Percentiles rank a stretch among this genome's conserved stretches.
phyloP scores from a whole-genome alignment of 2,329 filamentous ascomycete species.

The Fusarium dlaminii region DNA sequence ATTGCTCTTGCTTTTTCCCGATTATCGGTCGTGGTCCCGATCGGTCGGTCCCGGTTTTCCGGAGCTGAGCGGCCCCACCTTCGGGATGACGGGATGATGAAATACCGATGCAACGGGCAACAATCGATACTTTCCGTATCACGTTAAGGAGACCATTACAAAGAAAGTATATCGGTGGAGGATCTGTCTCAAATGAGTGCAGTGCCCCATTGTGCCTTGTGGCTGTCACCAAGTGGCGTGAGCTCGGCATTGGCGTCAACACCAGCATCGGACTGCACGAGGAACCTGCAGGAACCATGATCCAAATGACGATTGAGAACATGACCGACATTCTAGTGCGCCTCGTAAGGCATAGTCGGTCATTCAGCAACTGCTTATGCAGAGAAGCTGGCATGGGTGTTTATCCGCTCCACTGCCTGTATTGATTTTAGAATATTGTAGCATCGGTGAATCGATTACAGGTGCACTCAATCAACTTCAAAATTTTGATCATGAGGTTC shows the following conservation, averaged over 20 bases:
- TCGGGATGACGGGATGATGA: not conserved
- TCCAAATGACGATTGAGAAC: not conserved
- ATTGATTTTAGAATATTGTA: too few species aligned
- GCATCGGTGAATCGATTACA: not conserved
- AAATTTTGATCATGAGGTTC: not conserved
- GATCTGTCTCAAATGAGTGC: not conserved
- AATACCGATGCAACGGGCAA: not conserved
- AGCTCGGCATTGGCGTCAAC: not conserved
- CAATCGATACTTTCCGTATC: not conserved
- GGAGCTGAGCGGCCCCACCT: conserved; percentile 7
- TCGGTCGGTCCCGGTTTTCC: conserved; percentile 3
- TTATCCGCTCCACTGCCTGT: not conserved
- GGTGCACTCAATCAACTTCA: not conserved
- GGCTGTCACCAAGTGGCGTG: not conserved
- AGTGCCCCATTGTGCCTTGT: not conserved
- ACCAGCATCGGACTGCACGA: not conserved
- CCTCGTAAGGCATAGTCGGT: not conserved
- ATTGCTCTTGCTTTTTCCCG: not conserved
- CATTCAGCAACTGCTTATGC: not conserved
- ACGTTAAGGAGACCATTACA: not conserved
- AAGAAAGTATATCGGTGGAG: not conserved
- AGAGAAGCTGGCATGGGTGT: not conserved
- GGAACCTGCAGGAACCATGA: conserved; percentile 11
- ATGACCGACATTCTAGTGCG: not conserved
- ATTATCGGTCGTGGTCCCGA: not conserved